Base-by-base conservation (phyloP, 331 rosid species). In the Acacia concinna region DNA sequence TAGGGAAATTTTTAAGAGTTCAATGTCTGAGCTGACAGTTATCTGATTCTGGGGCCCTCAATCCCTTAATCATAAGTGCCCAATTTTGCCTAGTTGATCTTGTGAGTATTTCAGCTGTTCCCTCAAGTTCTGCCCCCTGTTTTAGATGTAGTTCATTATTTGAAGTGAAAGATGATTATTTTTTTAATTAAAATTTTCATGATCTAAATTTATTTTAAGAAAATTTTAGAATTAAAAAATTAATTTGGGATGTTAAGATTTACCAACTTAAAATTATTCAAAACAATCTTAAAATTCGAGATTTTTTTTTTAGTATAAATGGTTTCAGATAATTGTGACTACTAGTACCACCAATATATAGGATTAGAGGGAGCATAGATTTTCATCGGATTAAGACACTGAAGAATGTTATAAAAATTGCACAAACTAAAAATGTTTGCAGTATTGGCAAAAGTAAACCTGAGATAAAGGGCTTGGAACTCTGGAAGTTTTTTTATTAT, bases 41-140 rank as follows among this genome's bases (percentile, higher is more conserved):
- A n/a, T 38, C 63, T 57, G 38, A 51, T 47, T 3, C 8, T 6
- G 21, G n/a, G 7, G 8, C 54, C 54, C 5, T 47, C 54, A 17
- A 72, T 30, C 57, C 81, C 68, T 63, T 85, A 4, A n/a, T 40
- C 62, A 12, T 75, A 44, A 15, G 34, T 31, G n/a, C 75, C 60
- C 27, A 38, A 56, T 43, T 49, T 70, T 27, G 57, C 51, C 73
- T 46, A 67, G 72, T 71, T 60, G 40, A 66, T 65, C 40, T 37
- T 30, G 14, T 35, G 66, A 75, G 71, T 41, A 37, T 60, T 68
- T 82, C 15, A 30, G 54, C 63, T 46, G 57, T 20, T 51, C 18
- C 60, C 52, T 47, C 57, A 70, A 43, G 37, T 62, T 12, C n/a
- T 51, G n/a, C n/a, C n/a, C n/a, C n/a, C n/a, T n/a, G n/a, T n/a